These are phyloP conservation scores for Fusarium odoratissimum DNA, from an alignment of 2,329 filamentous ascomycete species.

Conservation along the genomic window DNA sequence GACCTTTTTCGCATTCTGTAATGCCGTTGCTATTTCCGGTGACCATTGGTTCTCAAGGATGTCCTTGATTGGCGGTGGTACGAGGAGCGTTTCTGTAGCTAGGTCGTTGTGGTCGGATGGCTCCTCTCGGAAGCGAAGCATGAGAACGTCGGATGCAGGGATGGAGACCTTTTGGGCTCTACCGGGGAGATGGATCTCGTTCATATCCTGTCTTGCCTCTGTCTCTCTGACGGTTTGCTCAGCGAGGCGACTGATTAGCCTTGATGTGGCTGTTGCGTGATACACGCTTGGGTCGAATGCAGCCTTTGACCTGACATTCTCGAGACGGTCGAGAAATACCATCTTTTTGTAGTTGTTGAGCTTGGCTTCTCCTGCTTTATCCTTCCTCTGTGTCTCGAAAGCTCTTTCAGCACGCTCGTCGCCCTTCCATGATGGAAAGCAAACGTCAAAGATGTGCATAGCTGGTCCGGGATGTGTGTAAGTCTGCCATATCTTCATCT, in stretches of 20 bases:
- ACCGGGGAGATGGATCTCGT: conserved; percentile 43
- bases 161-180: conserved; percentile 39
- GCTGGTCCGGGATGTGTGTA: conserved; percentile 29
- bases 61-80: conserved; percentile 41
- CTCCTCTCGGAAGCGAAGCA: conserved; percentile 44
- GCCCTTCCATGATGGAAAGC: conserved; percentile 42
- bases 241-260: conserved; percentile 17
- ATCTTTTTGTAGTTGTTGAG: conserved; percentile 28
- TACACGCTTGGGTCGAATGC: conserved; percentile 37
- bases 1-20: conserved; percentile 41
- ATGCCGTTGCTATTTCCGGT: conserved; percentile 41
- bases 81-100: conserved; percentile 25
- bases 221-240: conserved; percentile 7
- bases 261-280: conserved; percentile 6
- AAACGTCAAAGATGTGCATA: conserved; percentile 48
- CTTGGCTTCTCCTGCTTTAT: neutral
- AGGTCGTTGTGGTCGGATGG: conserved; percentile 16
- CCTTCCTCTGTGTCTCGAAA: conserved; percentile 9
- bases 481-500: conserved; percentile 41
- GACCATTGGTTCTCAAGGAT: conserved; percentile 47
- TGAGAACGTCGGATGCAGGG: conserved; percentile 44
- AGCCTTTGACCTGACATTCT: neutral
- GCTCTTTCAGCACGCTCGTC: conserved; percentile 20
- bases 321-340: conserved; percentile 37
- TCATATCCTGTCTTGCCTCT: conserved; percentile 11